Percentiles rank a stretch among this genome's conserved stretches.
phyloP scores from a whole-genome alignment of 306 rosid species.

The Lathyrus sativus region DNA sequence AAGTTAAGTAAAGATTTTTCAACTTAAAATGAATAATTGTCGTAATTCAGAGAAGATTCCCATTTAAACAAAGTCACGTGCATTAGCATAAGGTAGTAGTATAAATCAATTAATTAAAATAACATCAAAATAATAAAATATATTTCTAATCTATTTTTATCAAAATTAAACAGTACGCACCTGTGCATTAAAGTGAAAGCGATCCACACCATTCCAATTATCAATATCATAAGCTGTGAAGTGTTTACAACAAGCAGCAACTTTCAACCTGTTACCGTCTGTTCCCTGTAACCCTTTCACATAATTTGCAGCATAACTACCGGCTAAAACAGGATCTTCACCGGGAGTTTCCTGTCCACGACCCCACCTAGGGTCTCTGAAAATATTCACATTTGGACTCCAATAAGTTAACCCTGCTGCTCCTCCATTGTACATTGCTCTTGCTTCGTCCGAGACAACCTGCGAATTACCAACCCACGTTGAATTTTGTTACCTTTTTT shows the following conservation, averaged over 20 bases:
- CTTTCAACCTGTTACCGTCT: slow-evolving; percentile 65
- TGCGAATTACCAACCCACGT: slow-evolving; percentile 31
- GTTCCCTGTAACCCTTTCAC: slow-evolving; percentile 80
- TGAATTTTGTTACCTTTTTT: background rate
- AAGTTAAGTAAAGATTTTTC: background rate
- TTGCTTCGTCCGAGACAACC: slow-evolving; percentile 93
- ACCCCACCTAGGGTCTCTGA: slow-evolving; percentile 95
- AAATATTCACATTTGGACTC: slow-evolving; percentile 92
- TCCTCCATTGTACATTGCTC: slow-evolving; percentile 95
- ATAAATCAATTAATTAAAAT: no score
- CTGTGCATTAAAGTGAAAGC: slow-evolving; percentile 90
- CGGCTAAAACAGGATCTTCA: slow-evolving; percentile 83
- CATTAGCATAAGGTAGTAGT: background rate
- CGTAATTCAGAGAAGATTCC: slow-evolving; percentile 8
- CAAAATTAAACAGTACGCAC: slow-evolving; percentile 31
- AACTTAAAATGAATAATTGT: background rate
- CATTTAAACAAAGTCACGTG: slow-evolving; percentile 32
- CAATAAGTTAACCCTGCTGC: slow-evolving; percentile 77
- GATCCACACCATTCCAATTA: slow-evolving; percentile 88
- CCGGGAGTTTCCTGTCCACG: slow-evolving; percentile 99
- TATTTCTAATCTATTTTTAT: background rate
- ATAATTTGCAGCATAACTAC: slow-evolving; percentile 72
- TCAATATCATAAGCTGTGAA: slow-evolving; percentile 87
- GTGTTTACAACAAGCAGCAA: slow-evolving; percentile 93
- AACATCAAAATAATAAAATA: background rate